A percentile compares a stretch with the other conserved stretches of the same genome.
Conservation (phyloP, 306 rosid genomes). For the Cicer yamashitae region DNA sequence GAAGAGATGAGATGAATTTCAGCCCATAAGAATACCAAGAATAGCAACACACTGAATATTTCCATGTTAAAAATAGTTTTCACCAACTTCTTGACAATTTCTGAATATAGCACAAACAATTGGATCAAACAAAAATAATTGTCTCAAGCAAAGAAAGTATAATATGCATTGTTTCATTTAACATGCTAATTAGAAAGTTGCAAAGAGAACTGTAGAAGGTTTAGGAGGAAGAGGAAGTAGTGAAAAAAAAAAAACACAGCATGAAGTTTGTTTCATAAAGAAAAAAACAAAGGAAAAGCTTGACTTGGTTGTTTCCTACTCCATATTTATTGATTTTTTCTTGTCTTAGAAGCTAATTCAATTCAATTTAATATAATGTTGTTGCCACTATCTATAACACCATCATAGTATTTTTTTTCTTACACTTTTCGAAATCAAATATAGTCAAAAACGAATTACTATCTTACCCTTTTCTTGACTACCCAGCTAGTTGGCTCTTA, state of each 20-base stretch:
- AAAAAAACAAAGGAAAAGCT: slow-evolving; percentile 39
- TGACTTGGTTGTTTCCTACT: slow-evolving; percentile 28
- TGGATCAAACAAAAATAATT: slow-evolving; percentile 22
- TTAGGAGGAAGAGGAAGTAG: slow-evolving; percentile 29
- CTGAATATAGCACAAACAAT: slow-evolving; percentile 32
- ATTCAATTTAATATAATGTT: neutral
- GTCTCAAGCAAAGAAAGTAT: slow-evolving; percentile 17
- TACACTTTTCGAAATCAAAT: slow-evolving; percentile 35
- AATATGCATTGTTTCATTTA: slow-evolving; percentile 25
- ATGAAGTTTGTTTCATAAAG: slow-evolving; percentile 29
- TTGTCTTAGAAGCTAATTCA: slow-evolving; percentile 63
- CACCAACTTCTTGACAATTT: slow-evolving; percentile 12
- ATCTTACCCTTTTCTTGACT: slow-evolving; percentile 48
- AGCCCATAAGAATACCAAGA: slow-evolving; percentile 58
- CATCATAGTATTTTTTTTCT: slow-evolving; percentile 27
- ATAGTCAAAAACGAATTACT: slow-evolving; percentile 37
- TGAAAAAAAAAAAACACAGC: slow-evolving; percentile 40
- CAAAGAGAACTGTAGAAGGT: slow-evolving; percentile 28
- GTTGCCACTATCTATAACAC: slow-evolving; percentile 39
- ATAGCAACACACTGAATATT: slow-evolving; percentile 48
- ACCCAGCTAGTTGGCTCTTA: slow-evolving; percentile 31
- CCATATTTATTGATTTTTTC: slow-evolving; percentile 50
- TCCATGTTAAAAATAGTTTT: slow-evolving; percentile 49
- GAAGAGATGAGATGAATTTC: slow-evolving; percentile 55
- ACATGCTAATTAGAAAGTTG: neutral